Evolutionary conservation across 192 early-diverging fungal species (phyloP).

Genomic region (Chytriomyces sp.): DNA sequence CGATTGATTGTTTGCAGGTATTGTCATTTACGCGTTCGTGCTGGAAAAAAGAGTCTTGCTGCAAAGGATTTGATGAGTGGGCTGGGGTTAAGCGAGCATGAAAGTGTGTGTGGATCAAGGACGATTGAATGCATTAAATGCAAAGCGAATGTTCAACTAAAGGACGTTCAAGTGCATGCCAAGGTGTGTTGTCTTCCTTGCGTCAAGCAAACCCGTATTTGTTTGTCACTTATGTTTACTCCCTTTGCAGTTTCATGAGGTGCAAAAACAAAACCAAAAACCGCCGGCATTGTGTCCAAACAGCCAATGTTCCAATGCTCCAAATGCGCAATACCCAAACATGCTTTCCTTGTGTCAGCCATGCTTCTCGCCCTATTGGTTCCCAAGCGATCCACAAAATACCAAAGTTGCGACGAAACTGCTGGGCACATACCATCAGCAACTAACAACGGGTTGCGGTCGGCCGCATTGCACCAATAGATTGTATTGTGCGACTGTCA

Average conservation of each 20-base stretch:
- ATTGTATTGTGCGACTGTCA: constrained; percentile 19
- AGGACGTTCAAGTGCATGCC: constrained; percentile 78
- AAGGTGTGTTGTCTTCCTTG: constrained; percentile 40
- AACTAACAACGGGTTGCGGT: constrained; percentile 81
- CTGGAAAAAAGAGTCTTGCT: constrained; percentile 59
- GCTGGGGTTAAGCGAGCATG: constrained; percentile 67
- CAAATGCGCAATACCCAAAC: constrained; percentile 53
- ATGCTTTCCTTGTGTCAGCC: constrained; percentile 68
- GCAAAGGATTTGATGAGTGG: constrained; percentile 70
- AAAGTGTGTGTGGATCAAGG: constrained; percentile 82
- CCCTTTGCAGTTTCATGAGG: constrained; percentile 22
- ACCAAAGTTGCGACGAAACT: constrained; percentile 75
- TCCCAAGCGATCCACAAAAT: constrained; percentile 74
- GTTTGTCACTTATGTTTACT: too few relatives aligned
- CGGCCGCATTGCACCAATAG: constrained; percentile 68
- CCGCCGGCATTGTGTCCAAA: constrained; percentile 74
- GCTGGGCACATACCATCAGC: constrained; percentile 71
- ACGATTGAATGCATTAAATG: constrained; percentile 86
- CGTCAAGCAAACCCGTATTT: too few relatives aligned
- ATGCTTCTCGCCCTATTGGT: constrained; percentile 87
- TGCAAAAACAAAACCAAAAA: constrained; percentile 66
- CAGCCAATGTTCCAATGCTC: constrained; percentile 68
- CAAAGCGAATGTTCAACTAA: constrained; percentile 70
- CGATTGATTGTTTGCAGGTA: constrained; percentile 81
- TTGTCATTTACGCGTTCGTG: constrained; percentile 74